These are phyloP conservation scores for Pouteria glomerata DNA, from an alignment of 148 eudicot species.

Conservation along the genomic window DNA sequence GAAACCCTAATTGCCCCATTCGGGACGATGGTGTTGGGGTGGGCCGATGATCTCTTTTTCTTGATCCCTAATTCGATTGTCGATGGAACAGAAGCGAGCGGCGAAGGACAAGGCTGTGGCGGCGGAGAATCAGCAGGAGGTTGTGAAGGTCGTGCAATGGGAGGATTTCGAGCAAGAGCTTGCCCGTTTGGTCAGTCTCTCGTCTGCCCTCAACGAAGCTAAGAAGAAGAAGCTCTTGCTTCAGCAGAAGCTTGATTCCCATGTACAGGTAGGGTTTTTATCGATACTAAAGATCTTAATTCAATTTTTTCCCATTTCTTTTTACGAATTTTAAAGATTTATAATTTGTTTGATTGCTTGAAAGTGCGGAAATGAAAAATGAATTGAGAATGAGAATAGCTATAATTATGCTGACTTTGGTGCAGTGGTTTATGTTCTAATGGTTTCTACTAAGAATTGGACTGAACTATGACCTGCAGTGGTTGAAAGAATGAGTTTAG, in stretches of 20 bases:
- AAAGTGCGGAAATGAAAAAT: not conserved
- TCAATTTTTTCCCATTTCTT: not conserved
- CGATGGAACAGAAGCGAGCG: constrained; percentile 11
- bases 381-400: no score
- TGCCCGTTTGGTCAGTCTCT: constrained; percentile 58
- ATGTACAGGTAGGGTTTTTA: constrained; percentile 42
- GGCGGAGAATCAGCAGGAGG: constrained; percentile 1
- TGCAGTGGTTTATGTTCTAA: no score
- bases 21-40: constrained; percentile 23
- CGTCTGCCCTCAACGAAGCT: constrained; percentile 66
- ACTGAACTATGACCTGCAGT: not conserved
- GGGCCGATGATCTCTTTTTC: constrained; percentile 5
- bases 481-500: not conserved
- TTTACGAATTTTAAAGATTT: not conserved
- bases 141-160: constrained; percentile 51
- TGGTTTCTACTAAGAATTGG: not conserved
- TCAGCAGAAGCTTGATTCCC: constrained; percentile 46
- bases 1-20: constrained; percentile 10
- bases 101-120: constrained; percentile 13
- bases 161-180: constrained; percentile 83
- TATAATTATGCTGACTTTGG: no score
- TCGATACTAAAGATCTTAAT: not conserved
- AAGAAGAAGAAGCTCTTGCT: constrained; percentile 41
- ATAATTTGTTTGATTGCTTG: not conserved
- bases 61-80: constrained; percentile 7